Evolutionary conservation across 306 rosid species (phyloP).

Genomic region (Parietaria judaica): DNA sequence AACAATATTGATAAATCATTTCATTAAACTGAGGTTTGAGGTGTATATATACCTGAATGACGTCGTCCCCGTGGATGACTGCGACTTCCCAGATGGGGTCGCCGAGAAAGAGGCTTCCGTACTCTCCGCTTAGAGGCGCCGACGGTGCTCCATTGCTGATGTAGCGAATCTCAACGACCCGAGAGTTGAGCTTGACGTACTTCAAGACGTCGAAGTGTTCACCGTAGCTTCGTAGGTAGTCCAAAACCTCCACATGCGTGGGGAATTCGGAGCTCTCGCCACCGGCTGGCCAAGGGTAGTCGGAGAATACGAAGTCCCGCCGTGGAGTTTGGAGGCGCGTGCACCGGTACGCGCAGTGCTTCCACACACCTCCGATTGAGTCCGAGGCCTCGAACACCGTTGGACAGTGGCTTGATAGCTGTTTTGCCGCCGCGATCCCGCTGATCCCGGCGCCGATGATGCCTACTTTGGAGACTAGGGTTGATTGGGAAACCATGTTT

Average conservation of each 20-base stretch:
- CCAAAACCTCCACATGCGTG: slow-evolving; percentile 37
- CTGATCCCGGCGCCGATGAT: slow-evolving; percentile 67
- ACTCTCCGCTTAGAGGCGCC: neutral
- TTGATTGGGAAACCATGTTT: slow-evolving; percentile 21
- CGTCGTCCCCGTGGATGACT: slow-evolving; percentile 11
- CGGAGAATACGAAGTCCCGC: slow-evolving; percentile 48
- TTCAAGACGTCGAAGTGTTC: slow-evolving; percentile 42
- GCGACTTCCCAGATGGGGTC: slow-evolving; percentile 40
- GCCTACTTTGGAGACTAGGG: slow-evolving; percentile 33
- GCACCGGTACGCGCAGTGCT: slow-evolving; percentile 41
- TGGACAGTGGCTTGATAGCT: slow-evolving; percentile 33
- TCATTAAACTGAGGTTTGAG: too few species aligned
- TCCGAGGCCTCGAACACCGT: slow-evolving; percentile 47
- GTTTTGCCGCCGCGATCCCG: slow-evolving; percentile 64
- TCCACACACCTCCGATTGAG: slow-evolving; percentile 68
- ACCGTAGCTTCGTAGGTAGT: slow-evolving; percentile 44
- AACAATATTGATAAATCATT: too few species aligned
- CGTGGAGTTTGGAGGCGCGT: slow-evolving; percentile 62
- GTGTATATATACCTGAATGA: slow-evolving; percentile 25
- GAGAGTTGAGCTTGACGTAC: slow-evolving; percentile 35
- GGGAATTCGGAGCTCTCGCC: slow-evolving; percentile 34
- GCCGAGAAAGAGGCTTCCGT: slow-evolving; percentile 26
- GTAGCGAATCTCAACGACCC: slow-evolving; percentile 37
- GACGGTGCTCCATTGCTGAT: slow-evolving; percentile 9
- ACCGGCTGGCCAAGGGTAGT: slow-evolving; percentile 51